Evolutionary conservation across 2,329 filamentous ascomycete genomes (phyloP).

Genomic region (Arthrobotrys entomopaga): DNA sequence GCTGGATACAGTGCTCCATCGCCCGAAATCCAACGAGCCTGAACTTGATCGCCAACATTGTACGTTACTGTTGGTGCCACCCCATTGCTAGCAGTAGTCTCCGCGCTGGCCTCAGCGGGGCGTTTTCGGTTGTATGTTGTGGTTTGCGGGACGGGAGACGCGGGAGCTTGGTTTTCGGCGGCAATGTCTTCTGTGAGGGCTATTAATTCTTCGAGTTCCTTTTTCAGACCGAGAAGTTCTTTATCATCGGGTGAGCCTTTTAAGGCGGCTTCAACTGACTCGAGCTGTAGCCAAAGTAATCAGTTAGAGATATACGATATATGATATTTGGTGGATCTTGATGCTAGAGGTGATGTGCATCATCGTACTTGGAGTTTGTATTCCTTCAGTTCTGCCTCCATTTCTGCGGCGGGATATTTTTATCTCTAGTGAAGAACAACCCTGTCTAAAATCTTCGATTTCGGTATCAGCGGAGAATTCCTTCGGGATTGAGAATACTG

Average conservation of each 20-base stretch:
- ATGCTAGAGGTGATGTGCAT: constrained; percentile 20
- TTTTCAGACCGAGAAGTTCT: constrained; percentile 79
- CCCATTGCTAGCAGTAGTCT: constrained; percentile 62
- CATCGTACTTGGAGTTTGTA: constrained; percentile 69
- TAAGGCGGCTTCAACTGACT: constrained; percentile 78
- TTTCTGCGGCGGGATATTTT: constrained; percentile 10
- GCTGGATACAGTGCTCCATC: constrained; percentile 92
- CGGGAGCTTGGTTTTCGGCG: constrained; percentile 75
- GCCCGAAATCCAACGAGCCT: constrained; percentile 89
- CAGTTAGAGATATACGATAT: constrained; percentile 35
- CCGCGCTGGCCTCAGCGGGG: constrained; percentile 62
- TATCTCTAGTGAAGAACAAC: not conserved
- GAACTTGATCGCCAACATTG: constrained; percentile 82
- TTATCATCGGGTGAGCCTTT: constrained; percentile 81
- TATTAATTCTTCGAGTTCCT: constrained; percentile 84
- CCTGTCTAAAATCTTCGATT: constrained; percentile 4
- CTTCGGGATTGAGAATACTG: no score
- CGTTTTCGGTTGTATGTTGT: constrained; percentile 53
- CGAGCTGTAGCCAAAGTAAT: constrained; percentile 68
- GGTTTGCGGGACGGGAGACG: constrained; percentile 62
- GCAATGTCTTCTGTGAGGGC: constrained; percentile 81
- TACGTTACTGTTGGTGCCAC: constrained; percentile 65
- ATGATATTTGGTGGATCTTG: constrained; percentile 23
- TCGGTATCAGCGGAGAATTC: constrained; percentile 1
- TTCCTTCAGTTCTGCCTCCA: constrained; percentile 68